Evolutionary conservation across 192 early-diverging fungal genomes (phyloP), one percentile per base, ranked within the genome.

Genomic region (Allomyces macrogynus): DNA sequence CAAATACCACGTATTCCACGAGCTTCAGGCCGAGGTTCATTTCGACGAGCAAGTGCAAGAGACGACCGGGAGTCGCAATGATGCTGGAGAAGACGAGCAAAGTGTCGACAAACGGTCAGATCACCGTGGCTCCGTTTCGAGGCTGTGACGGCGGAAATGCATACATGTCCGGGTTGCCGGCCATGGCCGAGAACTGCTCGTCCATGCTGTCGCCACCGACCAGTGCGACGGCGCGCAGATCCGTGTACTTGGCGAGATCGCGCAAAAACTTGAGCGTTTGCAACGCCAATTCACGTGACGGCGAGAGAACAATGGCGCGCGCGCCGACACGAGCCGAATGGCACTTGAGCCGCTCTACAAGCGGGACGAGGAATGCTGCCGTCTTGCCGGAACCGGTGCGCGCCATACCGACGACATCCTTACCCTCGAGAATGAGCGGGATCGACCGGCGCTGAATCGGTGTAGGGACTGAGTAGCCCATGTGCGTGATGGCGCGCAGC

Each of bases 301-400:
- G 94, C 1, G 94, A 88, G 68, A 99, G 76, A 23, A 99, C 75
- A 22, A 99, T 75, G 18, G 79, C 86, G 40, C 90, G 81, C 1
- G 83, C 78, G 32, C 89, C 89, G 12, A 83, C 80, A 66, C 67
- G 63, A 63, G 86, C 89, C 27, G 90, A 92, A 71, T 97, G 96
- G 5, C 75, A 68, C 66, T 91, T 92, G 1, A 99, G 78, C 22
- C 78, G 74, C 69, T 98, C 88, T 25, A 99, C 65, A 76, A 97
- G 83, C 7, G 94, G 94, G 64, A 97, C 91, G 69, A 93, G 71
- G 71, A 95, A 95, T 5, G 92, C 89, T 5, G 90, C 94, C 0
- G 96, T 97, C 71, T 99, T 99, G 43, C 96, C 96, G 44, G 91
- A 93, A 68, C 96, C 96, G 1, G 95, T 99, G 23, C 94, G 80